A percentile compares a stretch with the other conserved stretches of the same genome.
phyloP scores from a whole-genome alignment of 352 stramenopile genomes.

The Pythium aphanidermatum region DNA sequence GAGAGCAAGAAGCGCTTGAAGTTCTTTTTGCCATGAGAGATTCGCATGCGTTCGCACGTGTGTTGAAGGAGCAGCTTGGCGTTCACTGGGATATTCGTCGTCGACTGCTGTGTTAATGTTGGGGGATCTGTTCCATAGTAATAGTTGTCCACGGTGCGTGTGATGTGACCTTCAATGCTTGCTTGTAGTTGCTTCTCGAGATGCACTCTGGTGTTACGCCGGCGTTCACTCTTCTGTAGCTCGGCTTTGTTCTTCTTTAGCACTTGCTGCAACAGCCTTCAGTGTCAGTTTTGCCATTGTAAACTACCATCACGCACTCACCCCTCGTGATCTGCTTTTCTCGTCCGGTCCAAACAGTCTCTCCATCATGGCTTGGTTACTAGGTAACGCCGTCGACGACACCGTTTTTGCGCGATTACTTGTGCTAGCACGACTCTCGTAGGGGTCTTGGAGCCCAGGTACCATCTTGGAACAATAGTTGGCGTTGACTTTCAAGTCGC shows the following conservation, averaged over 20 bases:
- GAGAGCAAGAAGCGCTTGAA: conserved; percentile 84
- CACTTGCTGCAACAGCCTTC: conserved; percentile 35
- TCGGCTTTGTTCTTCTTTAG: conserved; percentile 82
- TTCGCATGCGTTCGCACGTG: conserved; percentile 78
- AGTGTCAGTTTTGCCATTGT: background rate
- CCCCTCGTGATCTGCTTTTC: conserved; percentile 45
- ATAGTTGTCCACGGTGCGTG: conserved; percentile 75
- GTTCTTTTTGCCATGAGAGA: conserved; percentile 59
- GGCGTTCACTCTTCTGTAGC: conserved; percentile 65
- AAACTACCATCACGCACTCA: conserved; percentile 5
- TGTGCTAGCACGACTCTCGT: conserved; percentile 39
- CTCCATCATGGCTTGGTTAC: conserved; percentile 73
- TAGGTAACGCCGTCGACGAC: conserved; percentile 37
- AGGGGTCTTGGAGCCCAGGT: conserved; percentile 48
- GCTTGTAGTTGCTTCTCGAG: conserved; percentile 86
- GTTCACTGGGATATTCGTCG: conserved; percentile 45
- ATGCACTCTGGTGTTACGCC: conserved; percentile 62
- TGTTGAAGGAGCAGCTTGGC: conserved; percentile 79
- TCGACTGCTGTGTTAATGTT: conserved; percentile 1
- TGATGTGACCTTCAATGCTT: conserved; percentile 86
- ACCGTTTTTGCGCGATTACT: conserved; percentile 33
- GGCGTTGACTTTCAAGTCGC: conserved; percentile 64
- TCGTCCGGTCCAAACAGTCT: conserved; percentile 69
- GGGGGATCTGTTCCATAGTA: conserved; percentile 25
- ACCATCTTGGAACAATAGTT: conserved; percentile 73